Evolutionary conservation across 1,284 basidiomycete species (phyloP), one percentile per base, ranked within the genome.

Genomic region (Sporisorium sorghi): DNA sequence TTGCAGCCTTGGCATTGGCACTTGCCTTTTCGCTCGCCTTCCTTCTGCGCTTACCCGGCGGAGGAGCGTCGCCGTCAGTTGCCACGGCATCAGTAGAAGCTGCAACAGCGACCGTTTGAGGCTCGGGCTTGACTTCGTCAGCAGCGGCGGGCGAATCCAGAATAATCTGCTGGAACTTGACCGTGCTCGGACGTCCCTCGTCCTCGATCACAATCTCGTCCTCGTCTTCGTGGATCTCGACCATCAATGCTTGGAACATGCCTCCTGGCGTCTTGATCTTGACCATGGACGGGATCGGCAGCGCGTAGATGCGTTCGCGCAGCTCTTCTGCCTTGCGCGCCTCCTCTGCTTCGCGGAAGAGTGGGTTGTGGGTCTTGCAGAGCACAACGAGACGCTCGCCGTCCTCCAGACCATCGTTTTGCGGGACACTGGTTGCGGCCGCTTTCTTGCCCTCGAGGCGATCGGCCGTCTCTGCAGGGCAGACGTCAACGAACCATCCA

Each of bases 311-410:
- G 30, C 67, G 46, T 21, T 72, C 72, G 21, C 70, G 73, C 52
- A 78, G 37, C 37, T 57, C 66, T 21, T 67, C 68, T 2, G 76
- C 73, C 21, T 73, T 76, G 48, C 67, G 60, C 23, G 60, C 62
- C 49, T 76, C 75, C 48, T 77, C 76, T 5, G 68, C 55, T 47
- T 77, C 65, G 19, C 64, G 65, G 51, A 66, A 71, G 21, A 71
- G 72, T 11, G 83, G 83, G 47, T 84, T 84, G 79, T 84, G 83
- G 9, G 59, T 44, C 23, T 73, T 71, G 65, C 83, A 84, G 40
- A 84, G 77, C 19, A 83, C 73, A 2, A 84, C 83, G 8, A 77
- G 68, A 2, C 82, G 79, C 47, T 82, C 80, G 1, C 65, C 61
- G n/a, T 66, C 55, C 10, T 61, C 73, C 14, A 57, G 37, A 12